Percentiles rank a stretch among this genome's conserved stretches.
These are phyloP conservation scores for Paracamarosporium sp. DNA, from an alignment of 2,329 filamentous ascomycete species.

Conservation along the genomic window DNA sequence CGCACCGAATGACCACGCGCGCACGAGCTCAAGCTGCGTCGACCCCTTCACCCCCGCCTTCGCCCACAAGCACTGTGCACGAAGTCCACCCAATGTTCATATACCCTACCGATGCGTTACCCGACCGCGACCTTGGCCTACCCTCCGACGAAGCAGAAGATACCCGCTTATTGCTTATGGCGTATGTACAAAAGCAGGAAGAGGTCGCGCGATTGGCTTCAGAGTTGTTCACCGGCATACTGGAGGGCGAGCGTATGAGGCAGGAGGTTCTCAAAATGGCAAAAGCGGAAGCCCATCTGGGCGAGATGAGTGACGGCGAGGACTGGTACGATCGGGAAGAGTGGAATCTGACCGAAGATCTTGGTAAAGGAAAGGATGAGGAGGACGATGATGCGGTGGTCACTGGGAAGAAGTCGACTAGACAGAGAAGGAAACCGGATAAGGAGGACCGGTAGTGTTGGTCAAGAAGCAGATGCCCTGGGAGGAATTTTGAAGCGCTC, in stretches of 20 bases:
- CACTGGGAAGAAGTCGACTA: conserved; percentile 57
- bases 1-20: conserved; percentile 63
- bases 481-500: not conserved
- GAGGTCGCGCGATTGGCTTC: conserved; percentile 77
- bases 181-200: conserved; percentile 86
- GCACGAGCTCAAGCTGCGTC: conserved; percentile 57
- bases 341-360: conserved; percentile 75
- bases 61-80: conserved; percentile 57
- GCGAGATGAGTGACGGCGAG: conserved; percentile 85
- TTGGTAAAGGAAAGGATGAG: conserved; percentile 84
- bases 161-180: conserved; percentile 72
- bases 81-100: conserved; percentile 78
- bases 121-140: conserved; percentile 75
- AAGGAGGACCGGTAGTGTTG: conserved; percentile 42
- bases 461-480: not conserved
- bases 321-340: conserved; percentile 88
- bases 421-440: conserved; percentile 45
- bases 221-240: conserved; percentile 72
- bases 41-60: conserved; percentile 49
- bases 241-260: conserved; percentile 75
- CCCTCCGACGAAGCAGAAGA: conserved; percentile 79
- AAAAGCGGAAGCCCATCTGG: conserved; percentile 77
- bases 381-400: conserved; percentile 71
- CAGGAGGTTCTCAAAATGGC: conserved; percentile 76
- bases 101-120: conserved; percentile 65